Conservation (phyloP, 2,329 filamentous ascomycete genomes). For the Neonectria faginata region DNA sequence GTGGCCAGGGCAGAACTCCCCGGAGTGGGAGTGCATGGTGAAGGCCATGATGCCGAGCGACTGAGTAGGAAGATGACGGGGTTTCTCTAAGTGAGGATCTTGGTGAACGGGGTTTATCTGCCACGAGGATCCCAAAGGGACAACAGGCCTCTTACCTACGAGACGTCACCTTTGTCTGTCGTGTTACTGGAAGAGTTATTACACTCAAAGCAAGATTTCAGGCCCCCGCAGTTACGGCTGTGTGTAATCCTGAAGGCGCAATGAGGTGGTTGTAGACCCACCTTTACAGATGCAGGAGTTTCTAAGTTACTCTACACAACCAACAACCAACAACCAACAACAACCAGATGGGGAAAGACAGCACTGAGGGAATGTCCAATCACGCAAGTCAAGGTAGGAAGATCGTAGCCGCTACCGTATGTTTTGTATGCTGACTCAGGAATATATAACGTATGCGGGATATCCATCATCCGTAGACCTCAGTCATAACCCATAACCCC, state of each 20-base stretch:
- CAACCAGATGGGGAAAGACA: too few species aligned
- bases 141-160: background rate
- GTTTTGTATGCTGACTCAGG: background rate
- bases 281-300: constrained; percentile 9
- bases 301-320: too few species aligned
- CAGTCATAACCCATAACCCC: constrained; percentile 12
- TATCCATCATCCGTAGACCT: constrained; percentile 13
- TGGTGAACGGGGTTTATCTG: background rate
- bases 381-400: background rate
- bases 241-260: constrained; percentile 15
- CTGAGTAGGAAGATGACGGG: background rate
- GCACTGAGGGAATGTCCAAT: too few species aligned
- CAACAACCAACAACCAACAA: too few species aligned
- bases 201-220: background rate
- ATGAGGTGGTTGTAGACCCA: constrained; percentile 5
- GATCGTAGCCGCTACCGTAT: background rate
- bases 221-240: background rate
- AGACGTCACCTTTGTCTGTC: background rate
- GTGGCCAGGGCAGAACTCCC: constrained; percentile 94
- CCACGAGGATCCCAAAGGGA: background rate
- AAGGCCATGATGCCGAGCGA: constrained; percentile 77
- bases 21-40: constrained; percentile 97
- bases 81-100: background rate
- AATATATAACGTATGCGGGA: constrained; percentile 5
- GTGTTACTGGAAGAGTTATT: background rate